These are phyloP conservation scores for Arxiozyma heterogenica DNA, from an alignment of 1,139 yeast species.

Conservation along the genomic window DNA sequence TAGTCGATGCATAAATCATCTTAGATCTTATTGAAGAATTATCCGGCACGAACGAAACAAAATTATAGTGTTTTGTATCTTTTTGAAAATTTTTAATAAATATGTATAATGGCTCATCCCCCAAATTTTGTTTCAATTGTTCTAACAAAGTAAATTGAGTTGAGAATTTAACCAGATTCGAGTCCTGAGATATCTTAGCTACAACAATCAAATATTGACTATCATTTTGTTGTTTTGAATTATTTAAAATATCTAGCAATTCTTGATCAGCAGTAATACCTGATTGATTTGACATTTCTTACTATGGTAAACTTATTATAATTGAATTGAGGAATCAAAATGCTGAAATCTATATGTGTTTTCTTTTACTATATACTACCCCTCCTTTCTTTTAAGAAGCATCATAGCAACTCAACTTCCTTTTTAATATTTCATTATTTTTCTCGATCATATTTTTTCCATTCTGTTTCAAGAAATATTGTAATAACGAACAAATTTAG, in stretches of 20 bases:
- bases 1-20: constrained; percentile 91
- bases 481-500: too few relatives aligned
- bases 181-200: constrained; percentile 34
- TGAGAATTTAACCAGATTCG: constrained; percentile 41
- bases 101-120: constrained; percentile 52
- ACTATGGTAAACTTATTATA: background rate
- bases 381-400: background rate
- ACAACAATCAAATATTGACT: constrained; percentile 29
- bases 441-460: too few relatives aligned
- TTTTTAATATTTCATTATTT: too few relatives aligned
- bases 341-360: background rate
- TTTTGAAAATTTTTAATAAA: constrained; percentile 37
- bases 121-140: constrained; percentile 13
- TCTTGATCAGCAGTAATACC: constrained; percentile 50
- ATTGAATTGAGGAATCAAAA: background rate
- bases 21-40: constrained; percentile 70
- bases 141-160: constrained; percentile 31
- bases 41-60: constrained; percentile 84
- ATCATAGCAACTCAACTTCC: too few relatives aligned
- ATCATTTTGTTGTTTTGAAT: constrained; percentile 22
- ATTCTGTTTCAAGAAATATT: too few relatives aligned
- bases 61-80: constrained; percentile 36
- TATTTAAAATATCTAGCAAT: constrained; percentile 29
- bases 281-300: constrained; percentile 57
- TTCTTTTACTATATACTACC: background rate